phyloP scores from a whole-genome alignment of 495 filamentous ascomycete species.

The Lepraria neglecta region DNA sequence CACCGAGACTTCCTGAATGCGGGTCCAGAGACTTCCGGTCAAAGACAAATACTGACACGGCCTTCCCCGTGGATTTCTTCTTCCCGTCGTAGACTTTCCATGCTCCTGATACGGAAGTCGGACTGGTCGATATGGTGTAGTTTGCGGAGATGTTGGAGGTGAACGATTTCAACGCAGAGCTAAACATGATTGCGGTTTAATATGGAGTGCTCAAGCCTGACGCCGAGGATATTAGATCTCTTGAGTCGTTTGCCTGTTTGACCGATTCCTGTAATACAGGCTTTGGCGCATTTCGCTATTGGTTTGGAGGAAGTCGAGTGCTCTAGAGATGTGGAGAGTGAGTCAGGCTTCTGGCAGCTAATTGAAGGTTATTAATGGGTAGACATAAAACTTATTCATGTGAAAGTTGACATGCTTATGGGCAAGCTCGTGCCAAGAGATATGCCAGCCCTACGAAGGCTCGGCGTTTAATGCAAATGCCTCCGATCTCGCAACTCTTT shows the following conservation, averaged over 20 bases:
- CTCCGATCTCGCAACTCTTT: neutral
- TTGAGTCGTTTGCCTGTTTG: neutral
- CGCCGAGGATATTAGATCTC: neutral
- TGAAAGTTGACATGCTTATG: neutral
- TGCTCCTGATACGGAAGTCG: slow-evolving; percentile 69
- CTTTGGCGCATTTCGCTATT: too few species aligned
- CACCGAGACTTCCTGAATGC: slow-evolving; percentile 50
- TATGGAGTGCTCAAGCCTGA: neutral
- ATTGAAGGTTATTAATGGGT: neutral
- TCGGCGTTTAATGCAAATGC: neutral
- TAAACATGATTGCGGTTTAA: slow-evolving; percentile 63
- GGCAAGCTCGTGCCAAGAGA: neutral
- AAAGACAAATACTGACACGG: slow-evolving; percentile 90
- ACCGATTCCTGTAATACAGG: neutral
- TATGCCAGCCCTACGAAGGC: neutral
- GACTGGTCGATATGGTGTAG: slow-evolving; percentile 68
- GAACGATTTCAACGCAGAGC: slow-evolving; percentile 85
- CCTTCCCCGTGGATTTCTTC: slow-evolving; percentile 84
- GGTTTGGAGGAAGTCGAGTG: too few species aligned
- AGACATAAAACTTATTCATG: too few species aligned
- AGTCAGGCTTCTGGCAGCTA: too few species aligned
- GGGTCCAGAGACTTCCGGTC: slow-evolving; percentile 79
- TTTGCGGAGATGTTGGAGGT: slow-evolving; percentile 84
- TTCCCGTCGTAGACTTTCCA: slow-evolving; percentile 98
- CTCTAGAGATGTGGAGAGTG: too few species aligned